Percentiles rank a stretch among this genome's conserved stretches.
phyloP scores from a whole-genome alignment of 495 filamentous ascomycete species.

The Cryomyces antarcticus region DNA sequence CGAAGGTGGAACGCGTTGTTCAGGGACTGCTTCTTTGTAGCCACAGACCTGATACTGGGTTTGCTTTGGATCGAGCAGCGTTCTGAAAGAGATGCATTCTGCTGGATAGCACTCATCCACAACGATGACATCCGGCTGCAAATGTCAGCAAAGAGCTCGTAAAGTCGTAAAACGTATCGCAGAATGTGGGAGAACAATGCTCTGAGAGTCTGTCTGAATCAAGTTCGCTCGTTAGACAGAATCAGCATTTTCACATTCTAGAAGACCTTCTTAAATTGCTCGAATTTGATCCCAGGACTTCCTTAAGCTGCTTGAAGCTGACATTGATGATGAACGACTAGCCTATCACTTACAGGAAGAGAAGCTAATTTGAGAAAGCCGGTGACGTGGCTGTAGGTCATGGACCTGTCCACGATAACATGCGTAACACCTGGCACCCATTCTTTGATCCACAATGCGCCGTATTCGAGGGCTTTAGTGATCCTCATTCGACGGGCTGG shows the following conservation, averaged over 20 bases:
- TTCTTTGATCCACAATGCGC: conserved; percentile 40
- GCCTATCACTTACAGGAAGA: conserved; percentile 24
- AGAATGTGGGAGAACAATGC: too few relatives aligned
- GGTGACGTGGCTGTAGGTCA: conserved; percentile 47
- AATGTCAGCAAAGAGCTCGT: conserved; percentile 10
- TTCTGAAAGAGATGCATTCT: conserved; percentile 48
- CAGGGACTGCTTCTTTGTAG: not conserved
- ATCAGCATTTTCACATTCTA: too few relatives aligned
- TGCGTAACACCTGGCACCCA: conserved; percentile 37
- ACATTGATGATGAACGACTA: conserved; percentile 1
- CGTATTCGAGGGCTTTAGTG: conserved; percentile 51
- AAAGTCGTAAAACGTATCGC: too few relatives aligned
- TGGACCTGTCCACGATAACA: conserved; percentile 55
- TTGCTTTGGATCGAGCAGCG: conserved; percentile 37
- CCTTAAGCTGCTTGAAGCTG: not conserved
- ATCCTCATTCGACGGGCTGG: conserved; percentile 48
- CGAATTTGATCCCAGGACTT: too few relatives aligned
- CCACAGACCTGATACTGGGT: conserved; percentile 27
- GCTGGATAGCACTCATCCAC: conserved; percentile 65
- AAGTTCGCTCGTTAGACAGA: too few relatives aligned
- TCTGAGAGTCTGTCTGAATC: too few relatives aligned
- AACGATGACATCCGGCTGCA: conserved; percentile 28
- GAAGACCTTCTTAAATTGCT: too few relatives aligned
- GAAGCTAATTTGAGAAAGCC: conserved; percentile 29
- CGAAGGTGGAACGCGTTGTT: not conserved